Base-by-base conservation (phyloP, 1,284 basidiomycete species). In the Moniliella sp. region DNA sequence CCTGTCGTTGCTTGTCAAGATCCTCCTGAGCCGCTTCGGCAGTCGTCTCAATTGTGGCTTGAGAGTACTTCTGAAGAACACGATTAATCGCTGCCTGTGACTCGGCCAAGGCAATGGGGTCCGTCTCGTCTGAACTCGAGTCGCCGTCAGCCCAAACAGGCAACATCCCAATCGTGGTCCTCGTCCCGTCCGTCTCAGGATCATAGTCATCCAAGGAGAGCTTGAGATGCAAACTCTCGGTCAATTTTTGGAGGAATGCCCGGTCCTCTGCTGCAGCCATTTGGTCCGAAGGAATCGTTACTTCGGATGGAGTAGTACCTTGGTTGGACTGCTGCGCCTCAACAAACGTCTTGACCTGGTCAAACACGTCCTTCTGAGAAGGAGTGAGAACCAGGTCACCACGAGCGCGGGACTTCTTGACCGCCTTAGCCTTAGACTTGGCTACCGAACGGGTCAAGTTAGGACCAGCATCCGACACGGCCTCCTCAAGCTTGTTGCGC, bases 391-490 rank as follows among this genome's bases (percentile, higher is more conserved):
- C 27, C 4, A 40, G 9, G 16, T 23, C 38, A n/a, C 7, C 18
- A 12, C 25, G 35, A 15, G 21, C 18, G 8, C 18, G 13, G 9
- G 16, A 27, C 16, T 31, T 29, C 15, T 30, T 32, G 25, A 3
- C 14, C 9, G 27, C 18, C 27, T 42, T 42, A 21, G 36, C 40
- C 15, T 46, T 35, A 26, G 30, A 18, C 12, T 28, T 15, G 12
- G 25, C 14, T 33, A 19, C 15, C 18, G 15, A 26, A 15, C 25
- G 5, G 8, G 13, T 31, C 16, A 11, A 15, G 4, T 13, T 77
- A 78, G 82, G 86, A 48, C 75, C 80, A 42, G 73, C 48, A 59
- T 93, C 86, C 5, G 76, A 72, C 46, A 78, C 79, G 54, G 91
- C 82, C 62, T 75, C 76, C 66, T 88, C 76, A 43, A 91, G 94